Evolutionary conservation across 208 protist species (phyloP).

Genomic region (Crithidia thermophila): DNA sequence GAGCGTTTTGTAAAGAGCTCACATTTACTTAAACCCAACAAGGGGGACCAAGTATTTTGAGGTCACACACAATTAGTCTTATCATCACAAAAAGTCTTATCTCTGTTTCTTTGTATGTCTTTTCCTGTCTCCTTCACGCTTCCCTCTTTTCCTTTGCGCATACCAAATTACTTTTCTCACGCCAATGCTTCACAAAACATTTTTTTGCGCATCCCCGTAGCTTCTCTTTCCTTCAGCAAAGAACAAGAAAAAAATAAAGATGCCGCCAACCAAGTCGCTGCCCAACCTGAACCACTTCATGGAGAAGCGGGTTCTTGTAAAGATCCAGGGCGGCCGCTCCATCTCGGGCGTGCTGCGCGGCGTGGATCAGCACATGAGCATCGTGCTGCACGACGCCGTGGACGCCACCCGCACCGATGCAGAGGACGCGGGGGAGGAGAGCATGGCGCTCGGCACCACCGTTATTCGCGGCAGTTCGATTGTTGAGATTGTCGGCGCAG

Average conservation of each 20-base stretch:
- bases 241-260: slow-evolving; percentile 23
- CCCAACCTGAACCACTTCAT: slow-evolving; percentile 95
- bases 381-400: slow-evolving; percentile 97
- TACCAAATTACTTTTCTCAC: too few relatives aligned
- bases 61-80: background rate
- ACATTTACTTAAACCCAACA: too few relatives aligned
- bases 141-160: too few relatives aligned
- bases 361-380: slow-evolving; percentile 98
- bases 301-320: slow-evolving; percentile 94
- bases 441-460: slow-evolving; percentile 88
- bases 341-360: slow-evolving; percentile 96
- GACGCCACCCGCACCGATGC: slow-evolving; percentile 76
- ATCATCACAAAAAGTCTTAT: background rate
- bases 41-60: too few relatives aligned
- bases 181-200: too few relatives aligned
- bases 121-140: too few relatives aligned
- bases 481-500: slow-evolving; percentile 88
- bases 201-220: too few relatives aligned
- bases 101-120: background rate
- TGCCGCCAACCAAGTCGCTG: slow-evolving; percentile 57
- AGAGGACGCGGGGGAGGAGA: slow-evolving; percentile 38
- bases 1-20: too few relatives aligned
- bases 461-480: slow-evolving; percentile 92
- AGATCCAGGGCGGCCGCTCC: slow-evolving; percentile 95
- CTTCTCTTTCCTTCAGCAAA: slow-evolving; percentile 1